Evolutionary conservation across 2,329 filamentous ascomycete species (phyloP), one percentile per base, ranked within the genome.

Genomic region (Periglandula ipomoeae): DNA sequence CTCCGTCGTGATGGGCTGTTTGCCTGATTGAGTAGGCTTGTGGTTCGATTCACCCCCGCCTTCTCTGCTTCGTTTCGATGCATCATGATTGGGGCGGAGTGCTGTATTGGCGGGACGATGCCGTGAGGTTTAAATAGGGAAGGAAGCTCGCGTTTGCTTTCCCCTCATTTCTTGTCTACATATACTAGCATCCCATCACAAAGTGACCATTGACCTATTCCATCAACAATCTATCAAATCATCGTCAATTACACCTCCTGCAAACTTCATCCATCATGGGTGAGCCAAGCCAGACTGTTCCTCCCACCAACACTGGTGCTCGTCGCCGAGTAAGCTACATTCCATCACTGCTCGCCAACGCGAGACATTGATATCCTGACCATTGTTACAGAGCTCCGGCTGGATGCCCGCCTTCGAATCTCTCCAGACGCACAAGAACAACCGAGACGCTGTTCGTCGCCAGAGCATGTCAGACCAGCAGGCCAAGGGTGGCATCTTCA

Each of bases 391-490:
- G 69, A 72, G 70, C 57, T 75, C 73, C 7, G 65, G 70, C 42
- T 69, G 72, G 43, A 65, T 74, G 56, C 66, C 66, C 22, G 59
- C 63, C 46, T 81, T 79, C 60, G 71, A 76, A 4, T 65, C 70
- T 11, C 71, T 81, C 2, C 65, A 71, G 42, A 69, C 72, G 52
- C 70, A 75, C 49, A 79, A 78, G 63, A 71, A 75, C 19, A 65
- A 64, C 42, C 67, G 72, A 50, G 70, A 72, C 22, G 55, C 50
- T 2, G 70, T 72, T n/a, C 72, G 77, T 13, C 74, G 78, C 5
- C 70, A 75, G 58, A 79, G 75, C 57, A 65, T 81, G 55, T 69
- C 68, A 26, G 78, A 81, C 50, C 77, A 81, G 59, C 69, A 70
- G 50, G 68, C 67, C 13, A 62, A 68, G 44, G 59, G 69, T 1